Evolutionary conservation across 2,329 filamentous ascomycete species (phyloP), one percentile per base, ranked within the genome.

Genomic region (Teratosphaeria viscida): DNA sequence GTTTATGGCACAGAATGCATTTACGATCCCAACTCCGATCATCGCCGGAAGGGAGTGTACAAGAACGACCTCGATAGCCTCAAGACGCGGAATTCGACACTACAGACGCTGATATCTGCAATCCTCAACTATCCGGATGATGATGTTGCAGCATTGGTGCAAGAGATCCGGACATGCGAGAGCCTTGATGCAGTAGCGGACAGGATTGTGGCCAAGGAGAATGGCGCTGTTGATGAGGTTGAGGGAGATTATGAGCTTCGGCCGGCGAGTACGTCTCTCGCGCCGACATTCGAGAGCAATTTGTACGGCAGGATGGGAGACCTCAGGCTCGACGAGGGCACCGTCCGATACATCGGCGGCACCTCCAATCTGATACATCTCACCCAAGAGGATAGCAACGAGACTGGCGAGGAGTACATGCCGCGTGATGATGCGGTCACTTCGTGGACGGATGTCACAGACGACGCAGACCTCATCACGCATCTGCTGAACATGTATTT

Each of bases 401-500:
- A 64, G 2, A 63, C 69, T 23, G 64, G 68, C 4, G 79, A 82
- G 43, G 74, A 77, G 39, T 78, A 80, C 59, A 71, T 74, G 16
- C 75, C 79, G 19, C 77, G 81, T 62, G 84, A 87, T 57, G 83
- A 92, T 62, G 86, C 90, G 3, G 80, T 94, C 58, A 85, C 84
- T 23, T 92, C 87, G 58, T 99, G 94, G 94, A 95, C 92, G 0
- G 83, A 81, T 16, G 90, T 96, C 54, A 96, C 90, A 1, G 80
- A 85, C 56, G 90, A 96, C 71, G 81, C 85, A 27, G 83, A 88
- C 58, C 79, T 96, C 54, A 85, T 96, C 66, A 82, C 86, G 16
- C 92, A 96, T 73, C 83, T 99, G 19, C 84, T 99, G 71, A 92
- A 92, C 69, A 92, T 97, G 89, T 99, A 99, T 75, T 97, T 97